Conservation (phyloP, 805 yeast species). For the Saturnispora hagleri region DNA sequence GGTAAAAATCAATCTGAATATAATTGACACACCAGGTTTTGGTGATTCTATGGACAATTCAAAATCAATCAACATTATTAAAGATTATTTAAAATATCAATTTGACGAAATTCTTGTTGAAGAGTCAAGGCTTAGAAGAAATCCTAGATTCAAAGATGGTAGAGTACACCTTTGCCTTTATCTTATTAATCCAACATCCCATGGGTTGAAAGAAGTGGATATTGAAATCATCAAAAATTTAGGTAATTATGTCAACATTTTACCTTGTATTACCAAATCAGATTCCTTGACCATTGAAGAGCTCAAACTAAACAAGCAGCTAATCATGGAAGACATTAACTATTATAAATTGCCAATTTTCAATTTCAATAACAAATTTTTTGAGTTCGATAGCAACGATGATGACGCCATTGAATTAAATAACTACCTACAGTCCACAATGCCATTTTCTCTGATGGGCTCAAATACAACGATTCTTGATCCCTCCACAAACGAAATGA, state of each 20-base stretch:
- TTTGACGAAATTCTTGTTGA: conserved; percentile 76
- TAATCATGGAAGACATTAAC: conserved; percentile 70
- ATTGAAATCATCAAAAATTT: conserved; percentile 59
- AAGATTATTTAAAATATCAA: conserved; percentile 74
- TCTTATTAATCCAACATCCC: conserved; percentile 61
- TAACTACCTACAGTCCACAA: conserved; percentile 32
- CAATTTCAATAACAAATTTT: conserved; percentile 60
- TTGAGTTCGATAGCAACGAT: conserved; percentile 22
- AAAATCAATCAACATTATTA: conserved; percentile 55
- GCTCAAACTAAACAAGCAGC: conserved; percentile 58
- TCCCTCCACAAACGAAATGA: conserved; percentile 28
- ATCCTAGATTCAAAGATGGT: conserved; percentile 78
- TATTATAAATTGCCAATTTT: conserved; percentile 64
- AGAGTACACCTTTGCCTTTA: conserved; percentile 74
- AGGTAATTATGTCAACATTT: conserved; percentile 65
- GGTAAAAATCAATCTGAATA: conserved; percentile 64
- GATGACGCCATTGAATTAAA: conserved; percentile 27
- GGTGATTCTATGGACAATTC: conserved; percentile 68
- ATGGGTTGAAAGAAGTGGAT: conserved; percentile 65
- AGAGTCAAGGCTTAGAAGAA: conserved; percentile 73
- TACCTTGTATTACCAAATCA: conserved; percentile 75
- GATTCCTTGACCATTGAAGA: conserved; percentile 70
- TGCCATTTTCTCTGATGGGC: conserved; percentile 64
- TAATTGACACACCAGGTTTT: conserved; percentile 79
- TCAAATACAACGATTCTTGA: conserved; percentile 35